A percentile compares a stretch with the other conserved stretches of the same genome.
phyloP scores from a whole-genome alignment of 495 filamentous ascomycete species.

The Talaromyces liani region DNA sequence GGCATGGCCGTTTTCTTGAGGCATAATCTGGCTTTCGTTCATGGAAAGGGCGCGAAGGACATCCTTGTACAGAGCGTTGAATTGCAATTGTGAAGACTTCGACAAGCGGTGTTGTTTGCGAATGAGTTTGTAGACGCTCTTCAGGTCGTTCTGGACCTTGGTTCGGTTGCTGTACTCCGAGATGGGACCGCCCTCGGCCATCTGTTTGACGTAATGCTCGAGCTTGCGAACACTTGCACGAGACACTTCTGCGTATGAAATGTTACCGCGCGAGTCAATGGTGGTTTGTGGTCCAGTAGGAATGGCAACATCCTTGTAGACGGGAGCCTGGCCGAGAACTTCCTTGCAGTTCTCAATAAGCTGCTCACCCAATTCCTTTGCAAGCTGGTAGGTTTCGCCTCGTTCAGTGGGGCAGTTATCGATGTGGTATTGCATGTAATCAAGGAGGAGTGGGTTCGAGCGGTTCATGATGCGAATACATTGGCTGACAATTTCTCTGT shows the following conservation, averaged over 20 bases:
- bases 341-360: slow-evolving; percentile 98
- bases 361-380: slow-evolving; percentile 89
- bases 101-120: slow-evolving; percentile 94
- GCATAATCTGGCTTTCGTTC: slow-evolving; percentile 96
- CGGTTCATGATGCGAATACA: slow-evolving; percentile 99
- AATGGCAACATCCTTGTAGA: slow-evolving; percentile 90
- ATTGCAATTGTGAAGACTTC: slow-evolving; percentile 88
- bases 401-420: slow-evolving; percentile 96
- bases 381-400: slow-evolving; percentile 93
- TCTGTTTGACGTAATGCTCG: slow-evolving; percentile 97
- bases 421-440: slow-evolving; percentile 99
- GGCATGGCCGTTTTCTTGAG: slow-evolving; percentile 61
- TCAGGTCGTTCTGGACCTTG: slow-evolving; percentile 93
- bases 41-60: slow-evolving; percentile 87
- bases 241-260: slow-evolving; percentile 84
- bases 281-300: slow-evolving; percentile 88
- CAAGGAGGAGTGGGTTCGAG: slow-evolving; percentile 86
- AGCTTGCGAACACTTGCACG: slow-evolving; percentile 88
- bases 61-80: slow-evolving; percentile 88
- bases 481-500: slow-evolving; percentile 95
- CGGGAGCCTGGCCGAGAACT: slow-evolving; percentile 70
- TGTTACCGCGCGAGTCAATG: slow-evolving; percentile 81
- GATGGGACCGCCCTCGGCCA: slow-evolving; percentile 97
- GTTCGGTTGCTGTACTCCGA: slow-evolving; percentile 97
- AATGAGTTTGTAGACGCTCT: slow-evolving; percentile 93